These are phyloP conservation scores for Teratosphaeria gauchensis DNA, from an alignment of 2,329 filamentous ascomycete genomes.

Conservation along the genomic window DNA sequence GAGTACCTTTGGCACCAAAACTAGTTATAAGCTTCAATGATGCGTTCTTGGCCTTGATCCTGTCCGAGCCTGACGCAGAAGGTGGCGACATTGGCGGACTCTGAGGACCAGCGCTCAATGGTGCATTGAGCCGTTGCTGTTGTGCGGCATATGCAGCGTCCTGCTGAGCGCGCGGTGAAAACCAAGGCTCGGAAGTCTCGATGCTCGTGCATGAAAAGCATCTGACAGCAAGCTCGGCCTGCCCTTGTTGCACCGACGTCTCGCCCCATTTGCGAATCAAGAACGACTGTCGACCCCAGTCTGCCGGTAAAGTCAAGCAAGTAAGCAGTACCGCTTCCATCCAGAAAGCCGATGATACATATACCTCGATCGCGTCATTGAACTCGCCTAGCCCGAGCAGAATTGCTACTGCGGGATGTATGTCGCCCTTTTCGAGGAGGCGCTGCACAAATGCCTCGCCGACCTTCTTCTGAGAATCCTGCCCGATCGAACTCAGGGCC, in stretches of 20 bases:
- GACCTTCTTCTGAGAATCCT: constrained; percentile 72
- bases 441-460: constrained; percentile 85
- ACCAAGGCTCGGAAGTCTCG: constrained; percentile 79
- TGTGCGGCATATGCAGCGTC: constrained; percentile 49
- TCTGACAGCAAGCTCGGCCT: constrained; percentile 82
- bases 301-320: constrained; percentile 68
- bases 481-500: constrained; percentile 76
- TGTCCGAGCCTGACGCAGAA: constrained; percentile 40
- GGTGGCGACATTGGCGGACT: constrained; percentile 69
- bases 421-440: constrained; percentile 76
- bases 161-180: constrained; percentile 64
- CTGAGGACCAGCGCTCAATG: constrained; percentile 42
- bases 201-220: constrained; percentile 87
- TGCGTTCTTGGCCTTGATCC: constrained; percentile 64
- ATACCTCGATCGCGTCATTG: constrained; percentile 93
- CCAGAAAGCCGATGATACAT: constrained; percentile 80
- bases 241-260: constrained; percentile 73
- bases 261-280: constrained; percentile 94
- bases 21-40: constrained; percentile 85
- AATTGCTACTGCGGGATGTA: constrained; percentile 87
- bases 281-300: constrained; percentile 85
- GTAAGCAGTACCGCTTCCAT: constrained; percentile 90
- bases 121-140: constrained; percentile 28
- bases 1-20: constrained; percentile 55
- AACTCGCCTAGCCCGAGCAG: constrained; percentile 85